Base-by-base conservation (phyloP, 2,329 filamentous ascomycete species). In the Aspergillus sojae region DNA sequence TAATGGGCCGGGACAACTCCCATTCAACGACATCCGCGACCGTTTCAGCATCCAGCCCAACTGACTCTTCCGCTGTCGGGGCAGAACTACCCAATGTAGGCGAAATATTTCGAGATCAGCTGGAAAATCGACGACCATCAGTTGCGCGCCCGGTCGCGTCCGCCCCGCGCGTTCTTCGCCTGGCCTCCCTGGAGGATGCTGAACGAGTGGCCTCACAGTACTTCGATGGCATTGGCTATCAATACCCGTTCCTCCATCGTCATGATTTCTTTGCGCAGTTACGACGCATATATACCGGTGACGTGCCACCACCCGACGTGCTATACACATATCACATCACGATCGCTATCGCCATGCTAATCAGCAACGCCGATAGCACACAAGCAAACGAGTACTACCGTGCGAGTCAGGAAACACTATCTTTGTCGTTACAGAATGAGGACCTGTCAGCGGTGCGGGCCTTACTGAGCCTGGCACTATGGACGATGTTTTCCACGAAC, bases 41-140 rank as follows among this genome's bases (percentile, higher is more conserved):
- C 30, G 55, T 52, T n/a, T 55, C 57, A 1, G 60, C 63, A 36
- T 60, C 60, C 19, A 62, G 61, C 19, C 61, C 65, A 34, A 50
- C 70, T 65, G 36, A 63, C 59, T 50, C 72, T 52, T 36, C 70
- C 53, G 16, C 62, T 54, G 32, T 77, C 26, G 73, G 74, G 0
- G 68, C 72, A 0, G 75, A 77, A 54, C 62, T 79, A 14, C 77
- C 77, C 11, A 78, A 79, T 43, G 75, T 79, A 6, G 75, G 77
- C 12, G 77, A 79, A 61, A 77, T 79, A 43, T 78, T 79, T 67
- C 74, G 77, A 52, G 76, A 79, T 62, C 72, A 78, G 53, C 64
- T 79, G 10, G 77, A 79, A 66, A 74, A 79, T 60, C 75, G 77
- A 23, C 72, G 73, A 16, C 75, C 72, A 16, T 74, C 75, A 1